A percentile compares a stretch with the other conserved stretches of the same genome.
Conservation (phyloP, 768 basidiomycete species). For the Scleroderma bovista region DNA sequence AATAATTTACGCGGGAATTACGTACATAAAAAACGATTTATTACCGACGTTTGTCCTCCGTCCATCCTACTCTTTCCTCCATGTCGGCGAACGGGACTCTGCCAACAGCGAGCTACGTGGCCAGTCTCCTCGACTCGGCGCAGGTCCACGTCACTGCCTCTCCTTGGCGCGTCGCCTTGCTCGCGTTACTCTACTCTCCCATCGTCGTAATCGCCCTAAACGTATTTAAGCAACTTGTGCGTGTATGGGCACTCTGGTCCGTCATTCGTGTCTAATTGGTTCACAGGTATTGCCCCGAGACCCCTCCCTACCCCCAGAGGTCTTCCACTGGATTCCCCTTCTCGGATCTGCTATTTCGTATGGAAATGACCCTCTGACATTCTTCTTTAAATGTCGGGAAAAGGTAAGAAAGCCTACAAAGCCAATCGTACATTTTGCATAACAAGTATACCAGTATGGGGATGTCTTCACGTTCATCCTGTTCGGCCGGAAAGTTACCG, state of each 20-base stretch:
- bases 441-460: conserved; percentile 60
- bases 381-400: conserved; percentile 73
- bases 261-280: conserved; percentile 1
- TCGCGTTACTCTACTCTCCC: conserved; percentile 58
- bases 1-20: neutral
- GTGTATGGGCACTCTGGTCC: conserved; percentile 14
- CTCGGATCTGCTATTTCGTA: conserved; percentile 87
- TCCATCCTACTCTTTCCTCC: conserved; percentile 6
- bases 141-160: conserved; percentile 18
- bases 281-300: conserved; percentile 61
- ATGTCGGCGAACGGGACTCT: conserved; percentile 23
- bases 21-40: too few species aligned
- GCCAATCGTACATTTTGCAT: neutral
- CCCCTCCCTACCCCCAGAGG: conserved; percentile 74
- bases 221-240: conserved; percentile 72
- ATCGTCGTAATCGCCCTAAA: conserved; percentile 66
- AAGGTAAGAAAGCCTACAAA: conserved; percentile 45
- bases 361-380: conserved; percentile 88
- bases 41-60: too few species aligned
- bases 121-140: conserved; percentile 10
- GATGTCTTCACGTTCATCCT: conserved; percentile 96
- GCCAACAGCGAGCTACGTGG: conserved; percentile 21
- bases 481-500: conserved; percentile 85
- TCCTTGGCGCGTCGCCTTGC: conserved; percentile 29
- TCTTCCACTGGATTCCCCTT: conserved; percentile 90